Evolutionary conservation across 345 rosid genomes (phyloP), one percentile per base, ranked within the genome.

Genomic region (Brassica incana): DNA sequence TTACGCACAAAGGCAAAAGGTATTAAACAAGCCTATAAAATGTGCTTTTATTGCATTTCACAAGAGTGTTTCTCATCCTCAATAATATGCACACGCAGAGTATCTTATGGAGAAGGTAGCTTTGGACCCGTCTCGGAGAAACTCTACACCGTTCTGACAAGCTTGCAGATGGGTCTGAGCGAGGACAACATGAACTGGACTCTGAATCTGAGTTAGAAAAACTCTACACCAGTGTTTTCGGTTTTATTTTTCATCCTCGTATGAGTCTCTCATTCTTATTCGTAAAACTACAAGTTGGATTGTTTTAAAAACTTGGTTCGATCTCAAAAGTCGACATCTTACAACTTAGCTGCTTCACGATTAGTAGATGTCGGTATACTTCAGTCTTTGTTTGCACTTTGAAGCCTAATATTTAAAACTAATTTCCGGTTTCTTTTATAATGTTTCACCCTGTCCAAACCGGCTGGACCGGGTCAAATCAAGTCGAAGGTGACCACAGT

Each of bases 121-220:
- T 89, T 93, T 4, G 98, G 99, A 71, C 84, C 77, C 0, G 89
- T 90, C 10, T 80, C 96, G 1, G 76, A 89, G 78, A 83, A 85
- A 73, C 86, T 95, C 33, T 91, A 89, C 75, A 85, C 88, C 1
- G 86, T 75, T 72, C 92, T 95, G 64, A 91, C 99, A 35, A 86
- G 87, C 71, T 88, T 93, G 36, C 99, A 93, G 85, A 93, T 95
- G 99, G 98, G 98, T 68, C 91, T 91, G 20, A 81, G 32, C 20
- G 94, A 89, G 18, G 97, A 95, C 88, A 83, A 80, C 82, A 88
- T 93, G 99, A 86, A 87, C 11, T 95, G 99, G 99, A 93, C 96
- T 54, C 45, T 89, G 7, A 87, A 87, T 88, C 84, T 92, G 68
- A 87, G 85, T 56, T 52, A 52, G 58, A 52, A n/a, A 10, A 43